These are phyloP conservation scores for Lophiotrema nucula DNA, from an alignment of 495 filamentous ascomycete species.

Conservation along the genomic window DNA sequence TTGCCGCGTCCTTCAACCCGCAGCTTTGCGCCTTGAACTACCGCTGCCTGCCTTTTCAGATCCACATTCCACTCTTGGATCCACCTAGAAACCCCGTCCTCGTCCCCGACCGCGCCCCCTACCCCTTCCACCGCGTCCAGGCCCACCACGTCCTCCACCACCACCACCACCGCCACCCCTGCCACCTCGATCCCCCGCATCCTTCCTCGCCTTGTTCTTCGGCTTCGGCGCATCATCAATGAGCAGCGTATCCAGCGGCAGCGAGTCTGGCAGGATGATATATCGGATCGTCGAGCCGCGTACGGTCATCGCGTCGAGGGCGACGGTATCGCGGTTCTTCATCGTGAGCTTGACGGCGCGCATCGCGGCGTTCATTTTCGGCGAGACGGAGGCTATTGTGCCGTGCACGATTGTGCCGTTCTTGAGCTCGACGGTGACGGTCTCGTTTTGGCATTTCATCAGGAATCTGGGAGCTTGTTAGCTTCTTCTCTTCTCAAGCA, in stretches of 20 bases:
- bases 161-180: constrained; percentile 44
- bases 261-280: constrained; percentile 88
- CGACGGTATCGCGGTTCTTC: constrained; percentile 77
- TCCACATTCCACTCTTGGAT: too few species aligned
- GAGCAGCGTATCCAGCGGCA: constrained; percentile 89
- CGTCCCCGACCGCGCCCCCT: too few species aligned
- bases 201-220: constrained; percentile 98
- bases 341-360: constrained; percentile 94
- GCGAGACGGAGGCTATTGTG: constrained; percentile 91
- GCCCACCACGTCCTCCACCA: not conserved
- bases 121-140: constrained; percentile 26
- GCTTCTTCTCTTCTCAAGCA: too few species aligned
- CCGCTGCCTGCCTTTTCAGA: too few species aligned
- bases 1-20: too few species aligned
- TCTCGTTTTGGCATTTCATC: constrained; percentile 98
- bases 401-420: constrained; percentile 96
- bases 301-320: constrained; percentile 94
- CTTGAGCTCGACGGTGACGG: constrained; percentile 95
- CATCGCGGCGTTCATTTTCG: constrained; percentile 94
- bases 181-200: constrained; percentile 65
- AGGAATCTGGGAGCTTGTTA: constrained; percentile 69
- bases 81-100: too few species aligned
- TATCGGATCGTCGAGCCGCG: constrained; percentile 91
- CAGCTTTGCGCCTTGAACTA: too few species aligned
- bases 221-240: constrained; percentile 97